Evolutionary conservation across 306 rosid species (phyloP), one percentile per base, ranked within the genome.

Genomic region (Abrus pulchellus): DNA sequence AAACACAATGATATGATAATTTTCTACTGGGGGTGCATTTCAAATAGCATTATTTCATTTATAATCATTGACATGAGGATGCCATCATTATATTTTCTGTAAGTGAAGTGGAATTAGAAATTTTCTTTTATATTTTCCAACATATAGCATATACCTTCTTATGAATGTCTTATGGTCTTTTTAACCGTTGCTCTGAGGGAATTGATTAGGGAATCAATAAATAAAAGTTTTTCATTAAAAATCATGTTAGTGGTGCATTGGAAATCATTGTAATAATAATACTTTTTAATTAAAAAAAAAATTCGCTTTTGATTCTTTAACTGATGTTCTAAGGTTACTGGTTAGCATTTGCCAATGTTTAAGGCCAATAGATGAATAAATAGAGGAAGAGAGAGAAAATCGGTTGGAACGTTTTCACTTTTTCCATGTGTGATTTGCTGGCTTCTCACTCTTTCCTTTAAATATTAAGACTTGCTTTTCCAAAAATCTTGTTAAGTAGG

Each of bases 41-140:
- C 52, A 64, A 65, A 72, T 65, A 60, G 82, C 52, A 66, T 67
- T 8, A 73, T 71, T 32, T 52, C 78, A 59, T 65, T 56, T 41
- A 53, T 57, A 50, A 57, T 55, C 52, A 36, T 77, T 73, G 69
- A 49, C 73, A 45, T 28, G 49, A 34, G 52, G 67, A 81, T 73
- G 57, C 50, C 52, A n/a, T 68, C 32, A 20, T 62, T 83, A 57
- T 27, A 75, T 60, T 86, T 75, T 76, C 76, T 48, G 61, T 62
- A 56, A 32, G 73, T 81, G 77, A 61, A 60, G 61, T 53, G 49
- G 20, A 65, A 52, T 61, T 75, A 36, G 41, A 53, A 74, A 20
- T 44, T 29, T 68, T 32, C 40, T 63, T 54, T 83, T 13, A 47
- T 70, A 47, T 48, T 76, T 65, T 60, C 57, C 48, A 50, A 2